Conservation (phyloP, 1,139 yeast genomes). For the Debaryomyces nepalensis region DNA sequence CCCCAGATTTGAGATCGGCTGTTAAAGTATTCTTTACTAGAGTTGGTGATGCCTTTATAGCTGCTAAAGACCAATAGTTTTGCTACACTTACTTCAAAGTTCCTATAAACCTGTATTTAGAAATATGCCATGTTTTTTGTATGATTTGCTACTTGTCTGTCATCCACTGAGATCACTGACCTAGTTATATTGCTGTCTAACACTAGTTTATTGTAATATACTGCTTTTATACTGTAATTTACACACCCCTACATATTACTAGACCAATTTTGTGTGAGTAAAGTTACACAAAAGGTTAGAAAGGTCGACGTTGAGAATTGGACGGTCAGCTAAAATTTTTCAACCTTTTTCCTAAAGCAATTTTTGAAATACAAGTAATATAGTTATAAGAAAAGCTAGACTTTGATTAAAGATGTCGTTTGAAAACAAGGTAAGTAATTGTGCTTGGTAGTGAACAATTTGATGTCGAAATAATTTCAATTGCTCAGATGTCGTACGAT, state of each 20-base stretch:
- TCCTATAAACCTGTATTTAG: too few relatives aligned
- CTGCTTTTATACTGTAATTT: conserved; percentile 13
- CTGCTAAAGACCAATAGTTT: not conserved
- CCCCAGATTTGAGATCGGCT: conserved; percentile 70
- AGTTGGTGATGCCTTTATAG: conserved; percentile 64
- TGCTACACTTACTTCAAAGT: not conserved
- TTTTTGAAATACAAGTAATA: conserved; percentile 10
- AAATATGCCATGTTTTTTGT: too few relatives aligned
- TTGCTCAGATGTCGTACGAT: conserved; percentile 8
- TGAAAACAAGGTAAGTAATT: conserved; percentile 53
- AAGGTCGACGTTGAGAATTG: conserved; percentile 18
- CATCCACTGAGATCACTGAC: too few relatives aligned
- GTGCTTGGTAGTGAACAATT: not conserved
- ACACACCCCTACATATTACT: conserved; percentile 10
- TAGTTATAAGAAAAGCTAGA: conserved; percentile 11
- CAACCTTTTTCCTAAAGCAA: conserved; percentile 17
- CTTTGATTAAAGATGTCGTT: conserved; percentile 42
- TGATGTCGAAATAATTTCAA: conserved; percentile 2
- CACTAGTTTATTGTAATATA: conserved; percentile 6
- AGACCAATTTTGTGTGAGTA: not conserved
- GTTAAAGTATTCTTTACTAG: conserved; percentile 68
- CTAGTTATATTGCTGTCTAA: too few relatives aligned
- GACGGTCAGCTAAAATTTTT: conserved; percentile 26
- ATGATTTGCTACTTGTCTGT: too few relatives aligned
- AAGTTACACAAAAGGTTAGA: conserved; percentile 16